phyloP scores from a whole-genome alignment of 1,284 basidiomycete genomes.

The Ganoderma meredithae region DNA sequence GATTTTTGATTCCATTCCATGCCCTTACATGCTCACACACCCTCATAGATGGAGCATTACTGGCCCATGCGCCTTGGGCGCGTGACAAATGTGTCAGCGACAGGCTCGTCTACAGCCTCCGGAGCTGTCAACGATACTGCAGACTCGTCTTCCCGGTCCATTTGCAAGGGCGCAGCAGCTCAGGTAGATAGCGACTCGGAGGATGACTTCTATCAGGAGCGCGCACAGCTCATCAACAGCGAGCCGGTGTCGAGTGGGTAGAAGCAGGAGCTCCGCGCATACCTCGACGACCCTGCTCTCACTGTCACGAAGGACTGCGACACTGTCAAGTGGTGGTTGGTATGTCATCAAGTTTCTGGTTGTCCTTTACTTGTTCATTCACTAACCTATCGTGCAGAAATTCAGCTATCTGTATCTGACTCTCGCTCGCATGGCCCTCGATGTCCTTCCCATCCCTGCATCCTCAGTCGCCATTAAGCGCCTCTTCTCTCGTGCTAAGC shows the following conservation, averaged over 20 bases:
- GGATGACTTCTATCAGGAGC: background rate
- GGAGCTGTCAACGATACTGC: background rate
- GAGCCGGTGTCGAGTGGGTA: background rate
- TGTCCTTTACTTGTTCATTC: rapidly evolving
- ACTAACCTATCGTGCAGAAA: background rate
- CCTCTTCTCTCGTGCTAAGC: slow-evolving; percentile 8
- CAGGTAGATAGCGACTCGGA: background rate
- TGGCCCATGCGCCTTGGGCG: background rate
- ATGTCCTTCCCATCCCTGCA: slow-evolving; percentile 8
- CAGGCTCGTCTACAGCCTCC: background rate
- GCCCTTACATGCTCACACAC: background rate
- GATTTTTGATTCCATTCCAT: background rate
- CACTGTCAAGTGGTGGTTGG: background rate
- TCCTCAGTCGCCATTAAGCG: slow-evolving; percentile 4
- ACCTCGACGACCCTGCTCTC: background rate
- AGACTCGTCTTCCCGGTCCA: background rate
- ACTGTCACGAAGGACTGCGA: background rate
- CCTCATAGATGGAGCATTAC: background rate
- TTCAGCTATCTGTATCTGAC: slow-evolving; percentile 5
- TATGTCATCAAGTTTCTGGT: too few species aligned
- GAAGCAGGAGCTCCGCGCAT: background rate
- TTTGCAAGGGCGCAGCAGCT: background rate
- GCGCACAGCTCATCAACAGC: background rate
- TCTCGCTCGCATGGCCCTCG: slow-evolving; percentile 9
- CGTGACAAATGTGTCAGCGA: rapidly evolving